phyloP scores from a whole-genome alignment of 2,329 filamentous ascomycete species.

The Pseudocercospora musae region DNA sequence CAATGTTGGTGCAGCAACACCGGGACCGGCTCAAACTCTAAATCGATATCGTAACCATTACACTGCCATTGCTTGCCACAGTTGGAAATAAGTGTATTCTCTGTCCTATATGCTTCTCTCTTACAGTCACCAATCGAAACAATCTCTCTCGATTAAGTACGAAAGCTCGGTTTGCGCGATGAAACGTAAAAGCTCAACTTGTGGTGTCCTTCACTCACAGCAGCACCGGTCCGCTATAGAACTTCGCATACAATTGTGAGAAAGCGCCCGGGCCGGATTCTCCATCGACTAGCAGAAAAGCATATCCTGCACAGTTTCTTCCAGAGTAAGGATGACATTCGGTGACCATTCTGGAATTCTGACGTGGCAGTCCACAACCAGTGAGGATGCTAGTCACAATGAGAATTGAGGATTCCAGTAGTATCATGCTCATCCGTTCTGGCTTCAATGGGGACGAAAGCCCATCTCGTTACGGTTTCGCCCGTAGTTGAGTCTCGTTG shows the following conservation, averaged over 20 bases:
- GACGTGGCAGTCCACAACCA: background rate
- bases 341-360: background rate
- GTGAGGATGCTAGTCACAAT: background rate
- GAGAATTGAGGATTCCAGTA: background rate
- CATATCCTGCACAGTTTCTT: background rate
- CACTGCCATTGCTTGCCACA: background rate
- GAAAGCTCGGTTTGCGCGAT: background rate
- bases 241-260: background rate
- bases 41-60: background rate
- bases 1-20: background rate
- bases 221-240: background rate
- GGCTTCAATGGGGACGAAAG: background rate
- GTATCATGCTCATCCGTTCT: background rate
- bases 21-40: background rate
- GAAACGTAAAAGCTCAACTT: background rate
- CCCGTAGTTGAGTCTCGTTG: background rate
- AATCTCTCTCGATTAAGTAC: background rate
- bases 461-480: background rate
- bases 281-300: background rate
- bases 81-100: background rate
- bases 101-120: background rate
- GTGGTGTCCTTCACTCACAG: background rate
- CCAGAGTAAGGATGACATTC: background rate
- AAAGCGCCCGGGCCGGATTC: background rate
- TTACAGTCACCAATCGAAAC: background rate